A percentile compares a stretch with the other conserved stretches of the same genome.
Evolutionary conservation across 768 basidiomycete genomes (phyloP).

Genomic region (Termitomyces heimii): DNA sequence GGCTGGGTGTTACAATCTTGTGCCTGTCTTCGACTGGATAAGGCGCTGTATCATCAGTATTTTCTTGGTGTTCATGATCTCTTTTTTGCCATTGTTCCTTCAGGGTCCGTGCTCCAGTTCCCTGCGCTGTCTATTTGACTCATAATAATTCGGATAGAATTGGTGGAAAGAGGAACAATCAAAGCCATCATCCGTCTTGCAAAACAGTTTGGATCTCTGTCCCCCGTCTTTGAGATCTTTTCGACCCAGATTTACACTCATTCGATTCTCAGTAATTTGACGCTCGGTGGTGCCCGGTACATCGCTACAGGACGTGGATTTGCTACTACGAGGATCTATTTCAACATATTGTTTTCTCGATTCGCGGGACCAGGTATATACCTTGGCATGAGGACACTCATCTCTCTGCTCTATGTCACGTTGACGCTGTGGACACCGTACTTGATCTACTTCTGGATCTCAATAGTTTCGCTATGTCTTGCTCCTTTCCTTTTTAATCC

Average conservation of each 20-base stretch:
- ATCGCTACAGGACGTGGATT: slow-evolving; percentile 99
- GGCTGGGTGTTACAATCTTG: slow-evolving; percentile 90
- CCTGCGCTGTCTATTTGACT: slow-evolving; percentile 6
- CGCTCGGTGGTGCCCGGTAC: slow-evolving; percentile 96
- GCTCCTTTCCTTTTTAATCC: slow-evolving; percentile 99
- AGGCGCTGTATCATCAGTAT: slow-evolving; percentile 95
- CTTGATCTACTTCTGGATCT: slow-evolving; percentile 97
- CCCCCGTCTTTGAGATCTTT: slow-evolving; percentile 96
- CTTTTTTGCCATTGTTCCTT: slow-evolving; percentile 90
- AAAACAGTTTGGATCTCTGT: slow-evolving; percentile 92
- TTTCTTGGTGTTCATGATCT: slow-evolving; percentile 97
- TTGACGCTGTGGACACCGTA: slow-evolving; percentile 88
- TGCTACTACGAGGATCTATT: slow-evolving; percentile 91
- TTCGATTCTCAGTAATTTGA: slow-evolving; percentile 94
- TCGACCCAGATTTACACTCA: slow-evolving; percentile 98
- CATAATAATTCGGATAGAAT: slow-evolving; percentile 46
- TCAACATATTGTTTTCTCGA: slow-evolving; percentile 93
- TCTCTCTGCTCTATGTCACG: slow-evolving; percentile 93
- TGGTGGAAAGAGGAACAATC: slow-evolving; percentile 91
- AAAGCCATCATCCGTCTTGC: slow-evolving; percentile 87
- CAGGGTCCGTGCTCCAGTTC: slow-evolving; percentile 56
- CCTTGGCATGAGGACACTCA: slow-evolving; percentile 87
- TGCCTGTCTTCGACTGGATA: slow-evolving; percentile 94
- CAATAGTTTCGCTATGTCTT: slow-evolving; percentile 85
- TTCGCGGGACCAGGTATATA: slow-evolving; percentile 99